phyloP scores from a whole-genome alignment of 2,329 filamentous ascomycete species.

The Orbilia brochopaga region DNA sequence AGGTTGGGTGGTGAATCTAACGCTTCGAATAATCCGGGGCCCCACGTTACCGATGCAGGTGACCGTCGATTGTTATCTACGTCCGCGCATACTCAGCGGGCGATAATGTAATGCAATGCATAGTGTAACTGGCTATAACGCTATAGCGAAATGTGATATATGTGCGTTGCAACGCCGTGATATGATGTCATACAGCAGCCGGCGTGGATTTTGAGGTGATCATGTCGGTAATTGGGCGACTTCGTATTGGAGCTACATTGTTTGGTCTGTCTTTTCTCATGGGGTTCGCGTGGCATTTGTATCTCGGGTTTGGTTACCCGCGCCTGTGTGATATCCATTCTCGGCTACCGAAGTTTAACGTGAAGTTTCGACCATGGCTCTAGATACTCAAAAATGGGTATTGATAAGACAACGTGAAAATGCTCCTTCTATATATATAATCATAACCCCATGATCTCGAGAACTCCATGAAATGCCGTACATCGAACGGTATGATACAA shows the following conservation, averaged over 20 bases:
- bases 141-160: neutral
- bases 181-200: neutral
- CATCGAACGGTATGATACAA: neutral
- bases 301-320: too few species aligned
- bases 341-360: too few species aligned
- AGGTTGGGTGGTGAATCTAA: neutral
- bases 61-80: too few species aligned
- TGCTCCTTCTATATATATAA: neutral
- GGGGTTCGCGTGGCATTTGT: neutral
- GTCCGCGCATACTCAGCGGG: too few species aligned
- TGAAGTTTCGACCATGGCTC: too few species aligned
- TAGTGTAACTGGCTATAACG: neutral
- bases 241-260: neutral
- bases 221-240: neutral
- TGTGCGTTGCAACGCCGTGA: neutral
- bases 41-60: too few species aligned
- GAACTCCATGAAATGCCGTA: neutral
- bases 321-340: too few species aligned
- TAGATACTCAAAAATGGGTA: neutral
- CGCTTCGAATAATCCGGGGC: too few species aligned
- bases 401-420: neutral
- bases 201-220: neutral
- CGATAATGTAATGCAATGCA: too few species aligned
- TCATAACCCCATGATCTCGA: neutral
- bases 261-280: neutral